phyloP scores from a whole-genome alignment of 805 yeast species.

The Maudiozyma saulgeensis region DNA sequence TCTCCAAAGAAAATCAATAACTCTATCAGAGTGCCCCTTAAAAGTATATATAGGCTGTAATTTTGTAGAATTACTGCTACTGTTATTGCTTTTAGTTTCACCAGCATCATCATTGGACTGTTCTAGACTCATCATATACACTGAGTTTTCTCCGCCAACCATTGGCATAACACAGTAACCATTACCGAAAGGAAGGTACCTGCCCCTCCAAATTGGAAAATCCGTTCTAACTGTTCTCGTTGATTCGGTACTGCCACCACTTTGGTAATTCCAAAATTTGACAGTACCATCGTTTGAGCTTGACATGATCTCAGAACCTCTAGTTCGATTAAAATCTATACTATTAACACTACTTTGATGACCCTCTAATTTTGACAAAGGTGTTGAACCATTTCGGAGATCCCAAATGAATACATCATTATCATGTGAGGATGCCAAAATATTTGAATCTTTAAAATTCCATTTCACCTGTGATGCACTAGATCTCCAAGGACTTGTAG shows the following conservation, averaged over 20 bases:
- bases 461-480: conserved; percentile 94
- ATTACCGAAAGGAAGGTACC: conserved; percentile 81
- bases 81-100: neutral
- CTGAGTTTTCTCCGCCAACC: conserved; percentile 63
- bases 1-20: conserved; percentile 86
- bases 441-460: conserved; percentile 66
- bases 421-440: conserved; percentile 82
- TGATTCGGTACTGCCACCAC: conserved; percentile 35
- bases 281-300: conserved; percentile 82
- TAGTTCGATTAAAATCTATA: conserved; percentile 63
- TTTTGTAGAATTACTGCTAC: conserved; percentile 7
- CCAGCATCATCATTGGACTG: conserved; percentile 7
- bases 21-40: conserved; percentile 75
- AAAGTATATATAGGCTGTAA: conserved; percentile 51
- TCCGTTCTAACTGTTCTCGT: conserved; percentile 54
- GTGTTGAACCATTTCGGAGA: conserved; percentile 67
- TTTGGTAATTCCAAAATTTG: conserved; percentile 66
- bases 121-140: conserved; percentile 28
- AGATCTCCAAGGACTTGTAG: conserved; percentile 91
- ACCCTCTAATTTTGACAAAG: conserved; percentile 57
- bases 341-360: conserved; percentile 87
- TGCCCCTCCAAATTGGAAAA: conserved; percentile 83
- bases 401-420: conserved; percentile 82
- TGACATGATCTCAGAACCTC: conserved; percentile 55
- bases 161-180: conserved; percentile 87